phyloP scores from a whole-genome alignment of 495 filamentous ascomycete genomes.

The Cudoniella acicularis region DNA sequence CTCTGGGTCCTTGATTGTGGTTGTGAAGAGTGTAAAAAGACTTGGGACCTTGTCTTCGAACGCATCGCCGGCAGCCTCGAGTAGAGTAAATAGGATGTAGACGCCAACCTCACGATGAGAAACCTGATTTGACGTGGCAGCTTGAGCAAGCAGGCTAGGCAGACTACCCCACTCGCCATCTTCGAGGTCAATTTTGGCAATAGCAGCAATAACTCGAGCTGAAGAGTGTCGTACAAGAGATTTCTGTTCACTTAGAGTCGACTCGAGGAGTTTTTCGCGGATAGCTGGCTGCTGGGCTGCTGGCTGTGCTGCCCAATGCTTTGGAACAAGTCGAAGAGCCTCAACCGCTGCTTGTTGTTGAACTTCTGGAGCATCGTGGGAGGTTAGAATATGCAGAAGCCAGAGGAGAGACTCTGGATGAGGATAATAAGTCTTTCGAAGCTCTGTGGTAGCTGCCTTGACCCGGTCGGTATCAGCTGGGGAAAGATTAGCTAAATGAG shows the following conservation, averaged over 20 bases:
- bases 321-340: conserved; percentile 71
- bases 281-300: conserved; percentile 69
- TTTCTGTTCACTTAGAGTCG: conserved; percentile 72
- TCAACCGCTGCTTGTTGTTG: conserved; percentile 90
- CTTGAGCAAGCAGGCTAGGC: conserved; percentile 67
- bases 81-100: conserved; percentile 86
- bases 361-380: conserved; percentile 65
- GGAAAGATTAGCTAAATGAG: conserved; percentile 11
- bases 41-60: conserved; percentile 73
- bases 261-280: conserved; percentile 75
- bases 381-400: conserved; percentile 79
- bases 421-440: conserved; percentile 89
- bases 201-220: conserved; percentile 79
- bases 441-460: conserved; percentile 82
- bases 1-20: conserved; percentile 85
- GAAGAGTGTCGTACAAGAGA: conserved; percentile 77
- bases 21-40: conserved; percentile 78
- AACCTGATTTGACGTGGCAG: conserved; percentile 65
- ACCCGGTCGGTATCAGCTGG: conserved; percentile 74
- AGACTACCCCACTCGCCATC: conserved; percentile 85
- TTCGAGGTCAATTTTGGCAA: conserved; percentile 81
- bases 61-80: conserved; percentile 77
- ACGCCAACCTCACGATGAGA: conserved; percentile 83
- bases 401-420: conserved; percentile 76
- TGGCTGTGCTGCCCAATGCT: conserved; percentile 71